Percentiles rank a stretch among this genome's conserved stretches.
phyloP scores from a whole-genome alignment of 495 filamentous ascomycete species.

The Neurospora pannonica region DNA sequence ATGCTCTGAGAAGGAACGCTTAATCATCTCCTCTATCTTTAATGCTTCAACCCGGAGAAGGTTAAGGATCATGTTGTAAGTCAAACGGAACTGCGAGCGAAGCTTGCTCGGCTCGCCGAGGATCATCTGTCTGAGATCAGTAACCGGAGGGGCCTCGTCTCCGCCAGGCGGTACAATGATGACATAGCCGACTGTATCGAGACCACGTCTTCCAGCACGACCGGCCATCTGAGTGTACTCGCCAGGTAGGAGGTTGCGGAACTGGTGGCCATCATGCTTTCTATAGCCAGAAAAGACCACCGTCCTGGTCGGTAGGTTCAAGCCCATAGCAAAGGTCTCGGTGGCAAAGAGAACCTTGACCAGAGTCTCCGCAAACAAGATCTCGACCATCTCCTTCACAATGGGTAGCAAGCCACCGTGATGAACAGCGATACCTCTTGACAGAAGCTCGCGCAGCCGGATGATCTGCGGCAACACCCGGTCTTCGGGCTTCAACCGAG shows the following conservation, averaged over 20 bases:
- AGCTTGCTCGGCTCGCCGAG: constrained; percentile 92
- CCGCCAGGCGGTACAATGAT: constrained; percentile 77
- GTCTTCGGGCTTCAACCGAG: constrained; percentile 86
- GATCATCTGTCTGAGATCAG: constrained; percentile 81
- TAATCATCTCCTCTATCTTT: constrained; percentile 99
- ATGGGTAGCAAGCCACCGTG: constrained; percentile 93
- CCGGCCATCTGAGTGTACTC: constrained; percentile 99
- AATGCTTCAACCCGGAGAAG: constrained; percentile 89
- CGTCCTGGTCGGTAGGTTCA: constrained; percentile 91
- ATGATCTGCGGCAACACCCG: constrained; percentile 81
- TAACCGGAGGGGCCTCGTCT: constrained; percentile 78
- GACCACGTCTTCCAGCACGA: constrained; percentile 82
- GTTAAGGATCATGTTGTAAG: constrained; percentile 99
- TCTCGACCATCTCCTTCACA: constrained; percentile 96
- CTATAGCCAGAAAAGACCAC: constrained; percentile 96
- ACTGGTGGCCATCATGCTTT: constrained; percentile 86
- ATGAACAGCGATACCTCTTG: constrained; percentile 88
- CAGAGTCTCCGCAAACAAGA: constrained; percentile 85
- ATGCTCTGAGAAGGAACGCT: constrained; percentile 96
- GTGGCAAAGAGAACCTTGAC: constrained; percentile 97
- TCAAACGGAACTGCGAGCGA: constrained; percentile 89
- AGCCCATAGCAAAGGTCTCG: constrained; percentile 96
- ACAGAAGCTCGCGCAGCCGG: constrained; percentile 72
- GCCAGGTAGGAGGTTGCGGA: constrained; percentile 84
- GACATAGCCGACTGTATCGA: constrained; percentile 86